A percentile compares a stretch with the other conserved stretches of the same genome.
Conservation (phyloP, 2,329 filamentous ascomycete species). For the Achaetomium macrosporum region DNA sequence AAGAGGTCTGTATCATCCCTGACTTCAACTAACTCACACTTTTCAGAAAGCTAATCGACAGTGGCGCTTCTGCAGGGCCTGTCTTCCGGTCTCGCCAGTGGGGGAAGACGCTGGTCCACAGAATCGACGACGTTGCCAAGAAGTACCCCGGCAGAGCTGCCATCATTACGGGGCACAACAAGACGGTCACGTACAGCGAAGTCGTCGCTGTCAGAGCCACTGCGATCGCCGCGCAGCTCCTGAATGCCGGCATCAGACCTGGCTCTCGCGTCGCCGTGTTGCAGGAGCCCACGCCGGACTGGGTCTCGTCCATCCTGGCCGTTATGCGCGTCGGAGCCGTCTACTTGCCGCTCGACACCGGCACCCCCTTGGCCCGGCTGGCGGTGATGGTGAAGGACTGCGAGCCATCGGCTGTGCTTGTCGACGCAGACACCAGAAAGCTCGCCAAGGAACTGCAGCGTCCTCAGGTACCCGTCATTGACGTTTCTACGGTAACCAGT, state of each 20-base stretch:
- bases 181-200: no score
- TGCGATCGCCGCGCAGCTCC: neutral
- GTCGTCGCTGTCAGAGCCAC: no score
- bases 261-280: slow-evolving; percentile 35
- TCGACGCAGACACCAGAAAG: neutral
- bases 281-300: slow-evolving; percentile 32
- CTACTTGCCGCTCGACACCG: slow-evolving; percentile 38
- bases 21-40: no score
- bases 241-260: neutral
- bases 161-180: neutral
- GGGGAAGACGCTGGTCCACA: neutral
- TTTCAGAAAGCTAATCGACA: no score
- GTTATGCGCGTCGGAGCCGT: slow-evolving; percentile 34
- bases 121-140: neutral
- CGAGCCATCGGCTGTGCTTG: neutral
- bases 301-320: slow-evolving; percentile 35
- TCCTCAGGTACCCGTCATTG: no score
- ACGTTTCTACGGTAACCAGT: no score
- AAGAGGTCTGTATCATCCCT: neutral
- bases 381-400: neutral
- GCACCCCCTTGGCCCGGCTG: neutral
- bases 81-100: neutral
- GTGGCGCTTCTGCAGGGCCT: no score
- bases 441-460: no score
- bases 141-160: neutral